phyloP scores from a whole-genome alignment of 2,329 filamentous ascomycete species.

The Fusarium albidum region DNA sequence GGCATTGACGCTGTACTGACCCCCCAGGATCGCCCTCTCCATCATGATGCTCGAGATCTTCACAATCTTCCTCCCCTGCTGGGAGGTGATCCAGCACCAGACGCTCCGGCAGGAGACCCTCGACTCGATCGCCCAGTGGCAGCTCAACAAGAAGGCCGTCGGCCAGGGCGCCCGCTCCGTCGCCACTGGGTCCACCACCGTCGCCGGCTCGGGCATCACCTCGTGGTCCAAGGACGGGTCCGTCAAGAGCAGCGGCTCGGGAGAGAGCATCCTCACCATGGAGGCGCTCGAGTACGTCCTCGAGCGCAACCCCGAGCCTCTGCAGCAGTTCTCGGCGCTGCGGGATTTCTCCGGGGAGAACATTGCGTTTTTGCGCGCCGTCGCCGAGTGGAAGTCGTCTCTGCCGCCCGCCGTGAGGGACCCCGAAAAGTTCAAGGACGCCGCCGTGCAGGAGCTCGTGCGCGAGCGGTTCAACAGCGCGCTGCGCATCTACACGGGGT shows the following conservation, averaged over 20 bases:
- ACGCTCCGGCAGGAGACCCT: conserved; percentile 57
- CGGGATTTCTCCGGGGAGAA: conserved; percentile 77
- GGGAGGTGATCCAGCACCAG: conserved; percentile 59
- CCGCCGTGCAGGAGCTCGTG: conserved; percentile 43
- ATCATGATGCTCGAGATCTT: conserved; percentile 71
- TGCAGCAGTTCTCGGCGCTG: conserved; percentile 70
- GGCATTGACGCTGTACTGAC: neutral
- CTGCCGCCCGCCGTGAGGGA: conserved; percentile 38
- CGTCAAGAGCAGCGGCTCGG: conserved; percentile 41
- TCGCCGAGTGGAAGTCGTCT: conserved; percentile 54
- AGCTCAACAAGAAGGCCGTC: conserved; percentile 49
- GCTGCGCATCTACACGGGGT: conserved; percentile 50
- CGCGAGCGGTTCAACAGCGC: conserved; percentile 66
- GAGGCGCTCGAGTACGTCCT: conserved; percentile 62
- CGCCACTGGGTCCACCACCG: conserved; percentile 44
- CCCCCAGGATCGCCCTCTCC: conserved; percentile 61
- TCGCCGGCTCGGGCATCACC: conserved; percentile 47
- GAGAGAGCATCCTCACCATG: conserved; percentile 49
- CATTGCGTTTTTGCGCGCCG: conserved; percentile 66
- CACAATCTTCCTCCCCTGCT: conserved; percentile 69
- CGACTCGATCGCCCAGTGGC: conserved; percentile 58
- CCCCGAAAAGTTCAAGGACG: conserved; percentile 32
- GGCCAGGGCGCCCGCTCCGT: conserved; percentile 45
- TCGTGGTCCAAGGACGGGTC: conserved; percentile 48
- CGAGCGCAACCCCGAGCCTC: conserved; percentile 63